Percentiles rank a stretch among this genome's conserved stretches.
These are phyloP conservation scores for Gnaphalium uliginosum DNA, from an alignment of 129 eudicot genomes.

Conservation along the genomic window DNA sequence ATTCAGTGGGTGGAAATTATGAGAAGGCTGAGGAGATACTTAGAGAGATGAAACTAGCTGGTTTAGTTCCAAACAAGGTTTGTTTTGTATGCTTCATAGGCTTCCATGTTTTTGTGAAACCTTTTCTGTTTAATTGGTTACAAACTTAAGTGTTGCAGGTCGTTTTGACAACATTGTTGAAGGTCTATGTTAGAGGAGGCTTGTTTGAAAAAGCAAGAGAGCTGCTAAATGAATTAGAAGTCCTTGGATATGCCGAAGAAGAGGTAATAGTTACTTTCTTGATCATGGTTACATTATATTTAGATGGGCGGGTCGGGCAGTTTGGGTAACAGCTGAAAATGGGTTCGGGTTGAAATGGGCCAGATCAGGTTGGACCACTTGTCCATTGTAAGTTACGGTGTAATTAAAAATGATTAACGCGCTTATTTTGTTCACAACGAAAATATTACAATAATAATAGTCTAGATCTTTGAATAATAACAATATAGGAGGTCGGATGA, in stretches of 20 bases:
- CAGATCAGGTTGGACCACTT: background rate
- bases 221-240: conserved; percentile 64
- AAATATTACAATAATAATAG: background rate
- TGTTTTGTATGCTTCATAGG: conserved; percentile 22
- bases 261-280: conserved; percentile 49
- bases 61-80: conserved; percentile 86
- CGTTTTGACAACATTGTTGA: conserved; percentile 73
- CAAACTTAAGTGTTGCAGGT: conserved; percentile 57
- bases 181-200: conserved; percentile 87
- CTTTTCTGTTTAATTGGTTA: background rate
- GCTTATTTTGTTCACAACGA: background rate
- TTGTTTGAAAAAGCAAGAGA: conserved; percentile 78
- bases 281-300: background rate
- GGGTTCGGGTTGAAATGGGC: background rate
- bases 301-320: background rate
- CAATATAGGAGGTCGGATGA: background rate
- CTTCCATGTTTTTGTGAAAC: conserved; percentile 9
- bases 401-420: too few relatives aligned
- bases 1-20: conserved; percentile 68
- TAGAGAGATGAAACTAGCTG: conserved; percentile 72
- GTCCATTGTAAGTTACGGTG: background rate
- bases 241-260: conserved; percentile 77
- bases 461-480: background rate
- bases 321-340: background rate
- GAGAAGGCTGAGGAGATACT: conserved; percentile 69